phyloP scores from a whole-genome alignment of 768 basidiomycete species.

The Leccinum truebloodii region DNA sequence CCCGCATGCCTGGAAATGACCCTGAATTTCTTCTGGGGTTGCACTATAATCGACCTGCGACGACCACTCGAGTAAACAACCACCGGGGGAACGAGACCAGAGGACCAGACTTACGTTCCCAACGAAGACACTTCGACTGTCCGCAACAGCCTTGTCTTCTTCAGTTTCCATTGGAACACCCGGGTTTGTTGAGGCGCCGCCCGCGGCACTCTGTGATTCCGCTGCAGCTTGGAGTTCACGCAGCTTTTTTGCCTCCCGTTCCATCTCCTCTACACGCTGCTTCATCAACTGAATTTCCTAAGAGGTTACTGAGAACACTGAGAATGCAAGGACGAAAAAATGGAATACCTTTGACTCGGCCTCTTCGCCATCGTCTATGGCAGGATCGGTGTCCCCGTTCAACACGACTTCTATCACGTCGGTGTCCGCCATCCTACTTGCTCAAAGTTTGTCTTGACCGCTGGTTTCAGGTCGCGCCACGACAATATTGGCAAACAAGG shows the following conservation, averaged over 20 bases:
- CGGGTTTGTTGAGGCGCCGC: constrained; percentile 46
- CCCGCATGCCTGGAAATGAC: constrained; percentile 95
- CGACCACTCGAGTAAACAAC: constrained; percentile 13
- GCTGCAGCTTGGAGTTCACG: constrained; percentile 83
- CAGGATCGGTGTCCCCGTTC: constrained; percentile 30
- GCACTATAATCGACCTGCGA: constrained; percentile 93
- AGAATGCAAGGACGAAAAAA: constrained; percentile 6
- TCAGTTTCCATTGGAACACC: constrained; percentile 69
- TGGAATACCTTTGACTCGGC: constrained; percentile 57
- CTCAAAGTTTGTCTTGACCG: constrained; percentile 25
- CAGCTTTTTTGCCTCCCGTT: constrained; percentile 84
- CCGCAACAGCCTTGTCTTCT: constrained; percentile 81
- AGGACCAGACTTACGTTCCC: constrained; percentile 77
- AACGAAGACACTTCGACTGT: constrained; percentile 88
- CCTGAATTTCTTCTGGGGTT: constrained; percentile 97
- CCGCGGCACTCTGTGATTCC: constrained; percentile 52
- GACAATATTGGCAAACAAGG: constrained; percentile 25
- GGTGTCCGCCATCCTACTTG: constrained; percentile 50
- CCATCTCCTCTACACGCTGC: constrained; percentile 91
- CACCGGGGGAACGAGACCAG: constrained; percentile 5
- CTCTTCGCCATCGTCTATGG: constrained; percentile 61
- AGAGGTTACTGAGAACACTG: constrained; percentile 18
- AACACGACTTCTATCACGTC: constrained; percentile 45
- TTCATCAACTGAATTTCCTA: constrained; percentile 92
- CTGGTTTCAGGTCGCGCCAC: constrained; percentile 20